A percentile compares a stretch with the other conserved stretches of the same genome.
phyloP scores from a whole-genome alignment of 441 rosid genomes.

The Erysimum cheiri region DNA sequence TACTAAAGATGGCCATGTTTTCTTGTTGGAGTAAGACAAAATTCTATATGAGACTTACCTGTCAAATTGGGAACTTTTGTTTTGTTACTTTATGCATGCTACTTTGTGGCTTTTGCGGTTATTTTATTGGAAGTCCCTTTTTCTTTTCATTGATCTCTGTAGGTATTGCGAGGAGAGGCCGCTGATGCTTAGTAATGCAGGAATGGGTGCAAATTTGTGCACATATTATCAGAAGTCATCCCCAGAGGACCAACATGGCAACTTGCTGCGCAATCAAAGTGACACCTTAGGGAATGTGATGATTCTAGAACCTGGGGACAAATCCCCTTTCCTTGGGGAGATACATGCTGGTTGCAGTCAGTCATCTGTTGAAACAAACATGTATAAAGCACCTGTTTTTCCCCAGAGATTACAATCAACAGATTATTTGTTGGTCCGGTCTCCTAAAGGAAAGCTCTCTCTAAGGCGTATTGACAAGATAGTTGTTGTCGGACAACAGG shows the following conservation, averaged over 20 bases:
- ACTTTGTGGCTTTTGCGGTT: slow-evolving; percentile 23
- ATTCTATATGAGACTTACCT: slow-evolving; percentile 25
- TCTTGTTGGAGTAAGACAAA: slow-evolving; percentile 91
- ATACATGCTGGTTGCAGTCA: slow-evolving; percentile 82
- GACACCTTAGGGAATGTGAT: slow-evolving; percentile 74
- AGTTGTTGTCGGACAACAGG: slow-evolving; percentile 96
- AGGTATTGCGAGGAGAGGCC: slow-evolving; percentile 99
- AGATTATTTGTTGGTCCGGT: slow-evolving; percentile 90
- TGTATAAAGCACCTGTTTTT: slow-evolving; percentile 95
- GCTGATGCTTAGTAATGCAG: slow-evolving; percentile 81
- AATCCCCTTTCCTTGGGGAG: slow-evolving; percentile 98
- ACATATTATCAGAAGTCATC: slow-evolving; percentile 92
- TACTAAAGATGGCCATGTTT: slow-evolving; percentile 93
- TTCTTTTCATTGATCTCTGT: slow-evolving; percentile 33
- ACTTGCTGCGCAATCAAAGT: slow-evolving; percentile 60
- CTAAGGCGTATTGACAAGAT: slow-evolving; percentile 94
- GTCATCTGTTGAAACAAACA: slow-evolving; percentile 92
- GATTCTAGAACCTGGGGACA: slow-evolving; percentile 83
- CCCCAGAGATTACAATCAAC: slow-evolving; percentile 85
- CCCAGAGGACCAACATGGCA: slow-evolving; percentile 78
- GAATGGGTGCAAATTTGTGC: slow-evolving; percentile 98
- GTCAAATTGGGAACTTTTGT: slow-evolving; percentile 23
- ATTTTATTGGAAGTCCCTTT: slow-evolving; percentile 12
- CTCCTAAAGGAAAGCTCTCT: slow-evolving; percentile 97
- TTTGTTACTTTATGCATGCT: slow-evolving; percentile 10